phyloP scores from a whole-genome alignment of 129 eudicot species.

The Kitagawia praeruptora region DNA sequence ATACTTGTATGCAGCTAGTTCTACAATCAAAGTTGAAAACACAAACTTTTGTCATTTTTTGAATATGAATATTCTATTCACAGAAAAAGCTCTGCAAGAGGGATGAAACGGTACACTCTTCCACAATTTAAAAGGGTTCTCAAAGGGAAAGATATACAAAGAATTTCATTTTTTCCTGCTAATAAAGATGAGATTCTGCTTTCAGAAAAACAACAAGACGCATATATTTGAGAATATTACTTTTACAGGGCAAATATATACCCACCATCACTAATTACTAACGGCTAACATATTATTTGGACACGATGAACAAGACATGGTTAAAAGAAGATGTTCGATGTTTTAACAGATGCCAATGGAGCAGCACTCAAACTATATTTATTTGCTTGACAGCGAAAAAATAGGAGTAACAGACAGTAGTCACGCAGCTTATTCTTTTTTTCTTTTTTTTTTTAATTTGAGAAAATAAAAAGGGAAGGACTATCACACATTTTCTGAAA shows the following conservation, averaged over 20 bases:
- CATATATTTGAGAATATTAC: background rate
- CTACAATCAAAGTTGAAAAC: background rate
- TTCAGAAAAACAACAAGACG: background rate
- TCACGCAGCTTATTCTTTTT: background rate
- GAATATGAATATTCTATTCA: background rate
- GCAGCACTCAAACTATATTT: background rate
- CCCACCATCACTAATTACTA: background rate
- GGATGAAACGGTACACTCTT: background rate
- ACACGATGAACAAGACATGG: background rate
- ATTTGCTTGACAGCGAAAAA: background rate
- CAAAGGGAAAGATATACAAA: background rate
- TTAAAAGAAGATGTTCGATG: background rate
- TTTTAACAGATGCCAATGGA: background rate
- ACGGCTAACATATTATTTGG: background rate
- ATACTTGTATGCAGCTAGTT: background rate
- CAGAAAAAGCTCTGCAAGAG: background rate
- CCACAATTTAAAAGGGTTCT: background rate
- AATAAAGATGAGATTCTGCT: background rate
- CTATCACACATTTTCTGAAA: background rate
- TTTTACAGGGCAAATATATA: background rate
- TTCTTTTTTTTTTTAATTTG: background rate
- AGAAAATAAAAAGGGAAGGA: background rate
- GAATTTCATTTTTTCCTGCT: background rate
- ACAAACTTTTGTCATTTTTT: background rate
- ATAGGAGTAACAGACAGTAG: background rate